Percentiles rank a stretch among this genome's conserved stretches.
Conservation (phyloP, 2,329 filamentous ascomycete species). For the Colletotrichum godetiae region DNA sequence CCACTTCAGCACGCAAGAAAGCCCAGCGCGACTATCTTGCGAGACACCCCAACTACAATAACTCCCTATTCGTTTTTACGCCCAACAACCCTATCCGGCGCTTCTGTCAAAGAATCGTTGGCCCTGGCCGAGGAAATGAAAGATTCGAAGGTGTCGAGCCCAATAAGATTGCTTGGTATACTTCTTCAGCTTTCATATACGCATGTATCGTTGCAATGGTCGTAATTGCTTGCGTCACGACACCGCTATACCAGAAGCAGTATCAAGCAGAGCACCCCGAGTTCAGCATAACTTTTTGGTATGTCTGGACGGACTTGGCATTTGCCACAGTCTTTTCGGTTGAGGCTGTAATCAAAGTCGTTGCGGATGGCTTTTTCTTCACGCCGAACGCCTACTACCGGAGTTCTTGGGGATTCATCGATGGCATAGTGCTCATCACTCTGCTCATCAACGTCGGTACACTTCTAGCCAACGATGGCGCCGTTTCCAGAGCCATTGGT, state of each 20-base stretch:
- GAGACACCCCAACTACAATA: conserved; percentile 91
- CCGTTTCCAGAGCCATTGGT: conserved; percentile 89
- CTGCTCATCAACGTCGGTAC: conserved; percentile 95
- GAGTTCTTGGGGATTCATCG: conserved; percentile 96
- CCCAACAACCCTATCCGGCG: conserved; percentile 82
- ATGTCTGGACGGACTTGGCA: conserved; percentile 90
- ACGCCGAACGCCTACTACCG: conserved; percentile 97
- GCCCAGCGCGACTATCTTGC: conserved; percentile 92
- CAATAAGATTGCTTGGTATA: conserved; percentile 90
- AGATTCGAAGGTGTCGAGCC: conserved; percentile 91
- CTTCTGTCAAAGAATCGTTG: conserved; percentile 89
- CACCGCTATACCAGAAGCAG: conserved; percentile 90
- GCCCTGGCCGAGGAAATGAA: conserved; percentile 87
- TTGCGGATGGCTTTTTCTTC: conserved; percentile 96
- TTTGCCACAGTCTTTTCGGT: conserved; percentile 89
- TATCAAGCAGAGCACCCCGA: conserved; percentile 74
- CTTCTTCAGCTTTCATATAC: conserved; percentile 94
- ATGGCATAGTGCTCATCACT: conserved; percentile 89
- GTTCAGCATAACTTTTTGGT: conserved; percentile 83
- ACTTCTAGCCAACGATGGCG: conserved; percentile 82
- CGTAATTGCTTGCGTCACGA: conserved; percentile 92
- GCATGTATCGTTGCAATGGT: conserved; percentile 97
- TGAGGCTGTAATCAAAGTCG: conserved; percentile 90
- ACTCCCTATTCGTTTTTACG: conserved; percentile 86
- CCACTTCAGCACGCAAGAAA: conserved; percentile 83